Evolutionary conservation across 2,329 filamentous ascomycete species (phyloP).

Genomic region (Aspergillus versicolor): DNA sequence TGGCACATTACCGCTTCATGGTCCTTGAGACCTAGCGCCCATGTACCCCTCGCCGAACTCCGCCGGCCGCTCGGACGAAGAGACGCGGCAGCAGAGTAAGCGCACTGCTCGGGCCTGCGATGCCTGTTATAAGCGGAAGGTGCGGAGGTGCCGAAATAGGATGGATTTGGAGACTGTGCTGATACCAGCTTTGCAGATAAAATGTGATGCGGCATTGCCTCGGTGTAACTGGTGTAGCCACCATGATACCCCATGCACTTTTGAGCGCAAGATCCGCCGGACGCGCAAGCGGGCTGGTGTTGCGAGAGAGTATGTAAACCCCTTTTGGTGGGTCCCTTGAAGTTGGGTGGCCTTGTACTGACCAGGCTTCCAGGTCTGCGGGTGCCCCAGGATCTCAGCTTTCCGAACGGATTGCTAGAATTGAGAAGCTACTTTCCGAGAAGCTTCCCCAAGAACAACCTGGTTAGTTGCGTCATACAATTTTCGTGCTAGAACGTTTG

Average conservation of each 20-base stretch:
- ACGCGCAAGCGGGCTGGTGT: conserved; percentile 28
- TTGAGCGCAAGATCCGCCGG: conserved; percentile 33
- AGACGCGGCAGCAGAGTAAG: conserved; percentile 18
- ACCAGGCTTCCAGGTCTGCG: not conserved
- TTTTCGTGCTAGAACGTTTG: not conserved
- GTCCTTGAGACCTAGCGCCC: not conserved
- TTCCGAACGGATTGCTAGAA: conserved; percentile 41
- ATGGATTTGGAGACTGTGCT: not conserved
- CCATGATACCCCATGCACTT: conserved; percentile 50
- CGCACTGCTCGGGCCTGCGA: conserved; percentile 47
- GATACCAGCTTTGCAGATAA: conserved; percentile 40
- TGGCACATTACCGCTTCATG: no score
- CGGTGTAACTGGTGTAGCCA: conserved; percentile 54
- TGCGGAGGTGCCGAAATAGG: conserved; percentile 15
- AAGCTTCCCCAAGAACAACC: conserved; percentile 26
- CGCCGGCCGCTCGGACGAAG: conserved; percentile 22
- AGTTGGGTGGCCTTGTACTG: not conserved
- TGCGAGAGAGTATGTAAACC: conserved; percentile 20
- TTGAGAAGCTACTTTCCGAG: conserved; percentile 40
- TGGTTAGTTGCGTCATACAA: conserved; percentile 16
- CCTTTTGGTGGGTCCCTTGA: not conserved
- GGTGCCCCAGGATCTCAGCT: conserved; percentile 30
- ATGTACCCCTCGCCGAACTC: conserved; percentile 20
- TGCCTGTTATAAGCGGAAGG: conserved; percentile 52
- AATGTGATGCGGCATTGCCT: conserved; percentile 48